Percentiles rank a stretch among this genome's conserved stretches.
Conservation (phyloP, 1,139 yeast species). For the Magnusiomyces suaveolens region DNA sequence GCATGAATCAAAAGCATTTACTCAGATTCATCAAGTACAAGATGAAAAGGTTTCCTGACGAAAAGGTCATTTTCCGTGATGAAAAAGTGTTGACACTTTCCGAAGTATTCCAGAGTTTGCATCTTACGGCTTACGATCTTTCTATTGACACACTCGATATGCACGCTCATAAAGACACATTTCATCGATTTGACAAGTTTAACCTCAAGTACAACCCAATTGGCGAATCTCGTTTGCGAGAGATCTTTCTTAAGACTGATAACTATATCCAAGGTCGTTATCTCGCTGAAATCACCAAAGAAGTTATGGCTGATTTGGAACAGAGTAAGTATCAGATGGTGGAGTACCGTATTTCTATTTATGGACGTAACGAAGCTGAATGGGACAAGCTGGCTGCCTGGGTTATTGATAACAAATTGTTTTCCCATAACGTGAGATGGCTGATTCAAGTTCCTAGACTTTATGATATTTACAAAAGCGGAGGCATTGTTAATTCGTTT, state of each 20-base stretch:
- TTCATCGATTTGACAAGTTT: constrained; percentile 96
- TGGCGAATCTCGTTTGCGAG: constrained; percentile 94
- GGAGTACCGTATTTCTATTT: constrained; percentile 88
- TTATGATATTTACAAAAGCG: constrained; percentile 77
- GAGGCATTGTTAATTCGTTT: constrained; percentile 60
- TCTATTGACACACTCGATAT: constrained; percentile 95
- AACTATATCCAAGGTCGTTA: constrained; percentile 82
- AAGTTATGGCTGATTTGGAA: constrained; percentile 86
- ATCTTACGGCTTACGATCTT: constrained; percentile 85
- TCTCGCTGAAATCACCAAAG: constrained; percentile 85
- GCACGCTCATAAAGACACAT: constrained; percentile 98
- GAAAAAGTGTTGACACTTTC: constrained; percentile 77
- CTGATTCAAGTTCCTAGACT: constrained; percentile 88
- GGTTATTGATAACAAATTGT: constrained; percentile 86
- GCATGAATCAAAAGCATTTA: constrained; percentile 96
- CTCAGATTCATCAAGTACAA: constrained; percentile 90
- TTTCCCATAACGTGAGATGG: constrained; percentile 96
- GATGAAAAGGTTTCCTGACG: constrained; percentile 68
- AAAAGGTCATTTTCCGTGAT: constrained; percentile 88
- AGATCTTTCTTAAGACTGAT: constrained; percentile 90
- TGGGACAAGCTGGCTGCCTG: constrained; percentile 95
- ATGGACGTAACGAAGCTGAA: constrained; percentile 81
- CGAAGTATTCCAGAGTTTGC: constrained; percentile 82
- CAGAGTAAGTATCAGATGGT: constrained; percentile 94
- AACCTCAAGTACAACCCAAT: constrained; percentile 95